These are phyloP conservation scores for Vitis hybrid DNA, from an alignment of 177 flowering plant genomes.

Conservation along the genomic window DNA sequence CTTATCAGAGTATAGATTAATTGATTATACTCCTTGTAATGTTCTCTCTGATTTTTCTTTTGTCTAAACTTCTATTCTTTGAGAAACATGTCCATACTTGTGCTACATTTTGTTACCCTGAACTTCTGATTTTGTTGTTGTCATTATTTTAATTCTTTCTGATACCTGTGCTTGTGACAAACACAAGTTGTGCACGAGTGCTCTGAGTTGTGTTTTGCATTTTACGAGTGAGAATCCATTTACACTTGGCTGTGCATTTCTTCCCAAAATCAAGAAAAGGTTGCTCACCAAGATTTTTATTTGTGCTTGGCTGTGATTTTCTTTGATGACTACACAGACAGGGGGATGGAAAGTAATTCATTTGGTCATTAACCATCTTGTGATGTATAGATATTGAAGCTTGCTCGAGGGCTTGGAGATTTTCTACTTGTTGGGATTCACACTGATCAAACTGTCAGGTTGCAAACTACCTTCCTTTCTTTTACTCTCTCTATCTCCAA, in stretches of 20 bases:
- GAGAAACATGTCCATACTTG: no score
- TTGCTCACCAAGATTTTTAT: not conserved
- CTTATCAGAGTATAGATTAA: not conserved
- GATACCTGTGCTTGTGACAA: not conserved
- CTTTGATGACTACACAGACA: no score
- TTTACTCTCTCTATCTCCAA: not conserved
- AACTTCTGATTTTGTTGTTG: no score
- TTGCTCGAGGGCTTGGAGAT: conserved; percentile 91
- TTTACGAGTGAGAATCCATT: not conserved
- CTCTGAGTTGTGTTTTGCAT: not conserved
- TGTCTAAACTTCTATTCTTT: not conserved
- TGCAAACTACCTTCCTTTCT: not conserved
- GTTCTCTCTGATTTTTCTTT: not conserved
- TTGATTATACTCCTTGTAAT: not conserved
- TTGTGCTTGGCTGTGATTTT: not conserved
- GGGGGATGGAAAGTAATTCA: not conserved
- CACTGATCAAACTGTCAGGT: conserved; percentile 94
- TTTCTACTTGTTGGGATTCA: conserved; percentile 97
- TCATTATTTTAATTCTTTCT: no score
- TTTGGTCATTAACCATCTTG: conserved; percentile 1
- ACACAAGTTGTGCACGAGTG: not conserved
- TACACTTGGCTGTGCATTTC: not conserved
- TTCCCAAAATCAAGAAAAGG: not conserved
- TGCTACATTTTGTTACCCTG: no score
- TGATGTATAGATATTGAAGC: conserved; percentile 61